Evolutionary conservation across 257 asterid genomes (phyloP).

Genomic region (Nicotiana knightiana): DNA sequence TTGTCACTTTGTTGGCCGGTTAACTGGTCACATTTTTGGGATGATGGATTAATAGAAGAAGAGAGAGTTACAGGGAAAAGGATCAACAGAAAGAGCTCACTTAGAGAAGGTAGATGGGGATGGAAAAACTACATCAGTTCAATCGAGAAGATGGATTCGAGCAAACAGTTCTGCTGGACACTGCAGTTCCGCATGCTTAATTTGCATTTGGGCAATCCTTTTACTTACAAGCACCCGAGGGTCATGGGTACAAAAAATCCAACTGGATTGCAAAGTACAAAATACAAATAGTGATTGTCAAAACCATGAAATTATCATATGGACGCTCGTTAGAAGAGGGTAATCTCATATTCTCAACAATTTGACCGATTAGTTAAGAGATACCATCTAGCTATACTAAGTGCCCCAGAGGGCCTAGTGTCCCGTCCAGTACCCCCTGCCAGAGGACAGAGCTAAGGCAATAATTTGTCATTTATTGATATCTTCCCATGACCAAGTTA

Average conservation of each 20-base stretch:
- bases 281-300: neutral
- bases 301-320: neutral
- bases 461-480: neutral
- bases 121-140: neutral
- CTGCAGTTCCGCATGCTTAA: neutral
- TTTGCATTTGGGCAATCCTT: neutral
- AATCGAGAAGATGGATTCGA: neutral
- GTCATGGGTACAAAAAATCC: neutral
- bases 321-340: neutral
- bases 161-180: neutral
- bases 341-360: neutral
- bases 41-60: neutral
- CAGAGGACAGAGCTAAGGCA: neutral
- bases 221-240: neutral
- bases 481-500: neutral
- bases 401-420: neutral
- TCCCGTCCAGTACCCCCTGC: neutral
- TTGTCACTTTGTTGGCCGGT: neutral
- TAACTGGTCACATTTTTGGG: neutral
- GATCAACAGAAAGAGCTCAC: neutral
- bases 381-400: slow-evolving; percentile 3
- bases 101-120: neutral
- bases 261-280: neutral
- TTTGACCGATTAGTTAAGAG: neutral
- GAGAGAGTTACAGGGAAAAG: neutral